Evolutionary conservation across 306 rosid species (phyloP).

Genomic region (Castanea crenata): DNA sequence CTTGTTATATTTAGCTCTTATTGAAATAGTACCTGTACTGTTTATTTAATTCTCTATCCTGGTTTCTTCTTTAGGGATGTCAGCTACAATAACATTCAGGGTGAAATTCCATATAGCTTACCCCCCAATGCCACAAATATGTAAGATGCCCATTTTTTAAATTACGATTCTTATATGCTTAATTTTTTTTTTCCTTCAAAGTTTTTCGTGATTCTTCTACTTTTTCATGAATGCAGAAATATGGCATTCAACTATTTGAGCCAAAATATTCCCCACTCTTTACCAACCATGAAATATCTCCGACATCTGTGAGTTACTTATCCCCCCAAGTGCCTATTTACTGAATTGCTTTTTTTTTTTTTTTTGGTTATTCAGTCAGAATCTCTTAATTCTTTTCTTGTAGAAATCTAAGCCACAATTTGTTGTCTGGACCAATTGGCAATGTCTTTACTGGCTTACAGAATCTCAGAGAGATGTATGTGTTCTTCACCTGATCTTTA

Average conservation of each 20-base stretch:
- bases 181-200: neutral
- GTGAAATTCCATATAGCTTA: slow-evolving; percentile 65
- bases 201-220: slow-evolving; percentile 18
- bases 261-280: slow-evolving; percentile 61
- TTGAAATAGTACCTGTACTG: neutral
- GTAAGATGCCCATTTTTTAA: slow-evolving; percentile 40
- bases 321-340: neutral
- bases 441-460: slow-evolving; percentile 70
- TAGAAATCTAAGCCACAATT: slow-evolving; percentile 94
- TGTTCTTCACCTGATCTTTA: slow-evolving; percentile 22
- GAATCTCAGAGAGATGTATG: slow-evolving; percentile 81
- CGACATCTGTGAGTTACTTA: slow-evolving; percentile 68
- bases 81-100: slow-evolving; percentile 68
- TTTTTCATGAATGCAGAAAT: slow-evolving; percentile 49
- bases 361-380: slow-evolving; percentile 16
- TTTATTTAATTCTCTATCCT: slow-evolving; percentile 17
- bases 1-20: neutral
- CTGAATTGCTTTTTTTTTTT: neutral
- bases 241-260: slow-evolving; percentile 71
- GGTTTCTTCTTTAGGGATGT: slow-evolving; percentile 59
- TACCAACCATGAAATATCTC: slow-evolving; percentile 59
- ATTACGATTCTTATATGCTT: neutral
- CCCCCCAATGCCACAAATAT: slow-evolving; percentile 87
- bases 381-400: slow-evolving; percentile 17
- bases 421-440: slow-evolving; percentile 77